Evolutionary conservation across 139 green algal genomes (phyloP), one percentile per base, ranked within the genome.

Genomic region (Ettlia oleoabundans): DNA sequence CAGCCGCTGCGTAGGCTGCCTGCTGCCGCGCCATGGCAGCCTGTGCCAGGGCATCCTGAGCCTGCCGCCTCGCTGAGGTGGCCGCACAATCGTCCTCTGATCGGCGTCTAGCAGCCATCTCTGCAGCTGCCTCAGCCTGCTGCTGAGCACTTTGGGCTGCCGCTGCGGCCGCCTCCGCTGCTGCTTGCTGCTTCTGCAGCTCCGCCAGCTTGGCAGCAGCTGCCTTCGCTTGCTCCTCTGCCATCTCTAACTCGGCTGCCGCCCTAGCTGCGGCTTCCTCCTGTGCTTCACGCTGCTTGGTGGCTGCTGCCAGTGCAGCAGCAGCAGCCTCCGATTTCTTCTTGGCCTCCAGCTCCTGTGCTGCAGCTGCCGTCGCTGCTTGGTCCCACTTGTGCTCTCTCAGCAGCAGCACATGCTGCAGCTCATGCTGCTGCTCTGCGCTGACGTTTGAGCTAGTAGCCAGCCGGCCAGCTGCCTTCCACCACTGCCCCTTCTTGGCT

Each of bases 141-240:
- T 15, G 30, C 70, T 77, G 43, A 6, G 32, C 15, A 18, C 7
- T 32, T 3, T 32, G 41, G 10, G n/a, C 22, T 28, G 69, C 69
- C 2, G 28, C n/a, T 0, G 41, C 41, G 18, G 69, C 42, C 3
- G 69, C 69, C 41, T 62, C n/a, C n/a, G 41, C 41, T 30, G 28
- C 47, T 0, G 47, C 47, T 19, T 15, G 18, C 47, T 18, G 18
- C 18, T 35, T 24, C 32, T 78, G 28, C 33, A 78, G 47, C 47
- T 78, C 47, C 4, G 71, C 71, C 47, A 78, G 71, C 71, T 53
- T n/a, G 5, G 71, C 71, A 33, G 71, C 71, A 2, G 47, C 71
- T 33, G 71, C 71, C 52, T 78, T 78, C 21, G 58, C 7, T 43
- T 65, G 53, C 51, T 78, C 71, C 71, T 78, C 71, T 33, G 71